Evolutionary conservation across 352 stramenopile genomes (phyloP).

Genomic region (Phytophthora colocasiae): DNA sequence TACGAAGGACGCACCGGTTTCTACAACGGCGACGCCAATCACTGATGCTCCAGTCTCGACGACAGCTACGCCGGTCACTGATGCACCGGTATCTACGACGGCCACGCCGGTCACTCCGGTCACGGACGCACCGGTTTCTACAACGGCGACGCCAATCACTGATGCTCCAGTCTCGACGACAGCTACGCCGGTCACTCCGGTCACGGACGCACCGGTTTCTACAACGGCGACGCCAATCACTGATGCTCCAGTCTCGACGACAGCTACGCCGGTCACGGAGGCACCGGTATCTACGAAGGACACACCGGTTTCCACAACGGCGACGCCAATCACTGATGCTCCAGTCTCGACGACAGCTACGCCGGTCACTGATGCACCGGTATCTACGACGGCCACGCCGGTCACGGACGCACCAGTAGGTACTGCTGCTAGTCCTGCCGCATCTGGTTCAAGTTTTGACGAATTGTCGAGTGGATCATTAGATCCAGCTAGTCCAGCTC

Average conservation of each 20-base stretch:
- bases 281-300: neutral
- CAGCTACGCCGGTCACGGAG: neutral
- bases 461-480: conserved; percentile 15
- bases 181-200: neutral
- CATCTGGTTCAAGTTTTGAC: conserved; percentile 7
- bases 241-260: conserved; percentile 5
- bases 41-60: neutral
- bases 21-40: conserved; percentile 1
- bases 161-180: too few relatives aligned
- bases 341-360: neutral
- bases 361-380: neutral
- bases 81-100: neutral
- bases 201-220: neutral
- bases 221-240: neutral
- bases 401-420: neutral
- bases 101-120: too few relatives aligned
- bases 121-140: too few relatives aligned
- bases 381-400: neutral
- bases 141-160: too few relatives aligned
- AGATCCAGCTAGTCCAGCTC: conserved; percentile 15
- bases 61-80: neutral
- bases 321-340: too few relatives aligned
- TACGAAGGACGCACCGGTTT: neutral
- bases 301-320: conserved; percentile 4
- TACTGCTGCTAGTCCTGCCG: conserved; percentile 3